Conservation (phyloP, 176 grass and related monocot genomes). For the Phragmites australis region DNA sequence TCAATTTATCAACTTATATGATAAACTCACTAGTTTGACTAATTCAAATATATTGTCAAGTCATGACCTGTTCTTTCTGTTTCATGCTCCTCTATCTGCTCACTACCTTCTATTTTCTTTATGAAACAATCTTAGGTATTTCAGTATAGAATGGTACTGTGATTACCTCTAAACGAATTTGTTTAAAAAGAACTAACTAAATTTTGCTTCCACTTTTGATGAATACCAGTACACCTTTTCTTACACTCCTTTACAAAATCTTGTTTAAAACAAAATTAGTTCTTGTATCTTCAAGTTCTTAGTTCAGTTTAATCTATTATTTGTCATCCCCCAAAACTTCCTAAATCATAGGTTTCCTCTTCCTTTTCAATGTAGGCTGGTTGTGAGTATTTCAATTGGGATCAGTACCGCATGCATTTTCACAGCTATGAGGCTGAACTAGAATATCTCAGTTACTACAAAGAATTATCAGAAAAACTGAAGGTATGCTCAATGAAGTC, state of each 20-base stretch:
- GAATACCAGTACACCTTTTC: neutral
- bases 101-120: neutral
- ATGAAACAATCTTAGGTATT: slow-evolving; percentile 15
- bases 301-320: neutral
- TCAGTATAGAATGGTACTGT: neutral
- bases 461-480: neutral
- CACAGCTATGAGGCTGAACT: neutral
- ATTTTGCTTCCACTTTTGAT: slow-evolving; percentile 6
- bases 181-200: neutral
- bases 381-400: neutral
- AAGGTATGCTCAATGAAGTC: neutral
- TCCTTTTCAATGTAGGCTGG: slow-evolving; percentile 4
- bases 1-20: neutral
- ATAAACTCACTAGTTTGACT: neutral
- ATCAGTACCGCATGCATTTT: neutral
- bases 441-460: neutral
- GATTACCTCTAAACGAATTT: neutral
- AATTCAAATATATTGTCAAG: neutral
- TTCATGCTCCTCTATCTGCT: neutral
- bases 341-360: neutral
- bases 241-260: neutral
- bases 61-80: neutral
- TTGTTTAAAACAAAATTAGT: neutral
- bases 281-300: neutral
- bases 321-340: neutral